phyloP scores from a whole-genome alignment of 75 land plant genomes.

The Picea glauca region DNA sequence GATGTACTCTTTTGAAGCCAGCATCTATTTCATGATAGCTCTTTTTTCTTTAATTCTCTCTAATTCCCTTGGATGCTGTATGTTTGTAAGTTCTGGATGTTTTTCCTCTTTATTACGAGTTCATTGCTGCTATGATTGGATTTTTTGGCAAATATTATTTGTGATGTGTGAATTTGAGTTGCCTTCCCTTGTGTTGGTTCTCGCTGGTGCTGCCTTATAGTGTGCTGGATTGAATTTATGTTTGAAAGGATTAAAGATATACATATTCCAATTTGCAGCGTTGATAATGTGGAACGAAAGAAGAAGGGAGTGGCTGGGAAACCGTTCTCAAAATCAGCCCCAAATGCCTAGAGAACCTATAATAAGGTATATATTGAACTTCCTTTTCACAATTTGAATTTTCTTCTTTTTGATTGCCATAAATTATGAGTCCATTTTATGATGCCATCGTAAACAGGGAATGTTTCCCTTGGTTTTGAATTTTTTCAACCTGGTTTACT shows the following conservation, averaged over 20 bases:
- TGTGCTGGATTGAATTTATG: background rate
- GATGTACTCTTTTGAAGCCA: background rate
- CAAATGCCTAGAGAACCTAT: slow-evolving; percentile 18
- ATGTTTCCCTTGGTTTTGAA: too few relatives aligned
- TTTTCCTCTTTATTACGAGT: background rate
- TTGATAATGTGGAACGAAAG: slow-evolving; percentile 31
- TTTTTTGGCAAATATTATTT: background rate
- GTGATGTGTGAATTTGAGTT: background rate
- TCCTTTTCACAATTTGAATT: background rate
- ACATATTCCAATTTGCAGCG: slow-evolving; percentile 13
- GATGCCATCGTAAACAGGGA: too few relatives aligned
- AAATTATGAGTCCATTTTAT: too few relatives aligned
- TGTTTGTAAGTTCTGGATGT: background rate
- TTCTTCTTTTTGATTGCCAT: too few relatives aligned
- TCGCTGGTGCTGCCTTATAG: too few relatives aligned
- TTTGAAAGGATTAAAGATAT: background rate
- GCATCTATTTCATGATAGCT: background rate
- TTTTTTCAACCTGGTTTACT: too few relatives aligned
- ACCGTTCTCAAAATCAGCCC: slow-evolving; percentile 22
- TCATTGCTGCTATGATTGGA: too few relatives aligned
- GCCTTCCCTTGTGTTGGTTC: too few relatives aligned
- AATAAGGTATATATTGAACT: slow-evolving; percentile 14
- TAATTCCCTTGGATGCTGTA: background rate
- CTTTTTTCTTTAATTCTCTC: background rate
- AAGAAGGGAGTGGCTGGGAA: slow-evolving; percentile 28